Base-by-base conservation (phyloP, 2,329 filamentous ascomycete genomes). In the Emergomyces orientalis region DNA sequence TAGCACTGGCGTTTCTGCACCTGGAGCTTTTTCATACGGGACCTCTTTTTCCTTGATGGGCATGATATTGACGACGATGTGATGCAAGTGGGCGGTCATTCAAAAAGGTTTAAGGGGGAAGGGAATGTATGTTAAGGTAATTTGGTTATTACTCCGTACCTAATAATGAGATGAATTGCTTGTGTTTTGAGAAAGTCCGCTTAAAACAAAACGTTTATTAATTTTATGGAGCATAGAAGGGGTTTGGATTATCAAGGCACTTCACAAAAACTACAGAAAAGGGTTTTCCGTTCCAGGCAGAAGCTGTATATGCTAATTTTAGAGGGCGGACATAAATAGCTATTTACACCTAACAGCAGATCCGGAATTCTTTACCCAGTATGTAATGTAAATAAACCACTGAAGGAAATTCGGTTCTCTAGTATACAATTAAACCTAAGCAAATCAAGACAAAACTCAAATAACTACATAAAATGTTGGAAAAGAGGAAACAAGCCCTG, bases 391-490 rank as follows among this genome's bases (percentile, higher is more conserved):
- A 32, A 47, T 34, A 32, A 7, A 25, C 8, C 17, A 13, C n/a
- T 17, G n/a, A 19, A 19, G 6, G 55, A 25, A 45, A 43, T 58
- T 58, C 11, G 55, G 2, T 47, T 59, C 39, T 45, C 56, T 59
- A 59, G 25, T 59, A 34, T 45, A 59, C 56, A 59, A 47, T 47
- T 25, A 59, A 47, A 47, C 19, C 39, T 8, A 59, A 34, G 17
- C 56, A 34, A 30, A 8, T 22, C 13, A 59, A 11, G n/a, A 13
- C 27, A 59, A 30, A 55, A 17, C 1, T 55, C 13, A 43, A 32
- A 30, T 43, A 47, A 14, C 25, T 45, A 47, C 27, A 59, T 55
- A 37, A 37, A n/a, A 59, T 8, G 9, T 30, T 13, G 30, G 37
- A 59, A 59, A 47, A 13, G 11, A 45, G n/a, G 56, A 30, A 43